These are phyloP conservation scores for Citrus australasica DNA, from an alignment of 345 rosid species.

Conservation along the genomic window DNA sequence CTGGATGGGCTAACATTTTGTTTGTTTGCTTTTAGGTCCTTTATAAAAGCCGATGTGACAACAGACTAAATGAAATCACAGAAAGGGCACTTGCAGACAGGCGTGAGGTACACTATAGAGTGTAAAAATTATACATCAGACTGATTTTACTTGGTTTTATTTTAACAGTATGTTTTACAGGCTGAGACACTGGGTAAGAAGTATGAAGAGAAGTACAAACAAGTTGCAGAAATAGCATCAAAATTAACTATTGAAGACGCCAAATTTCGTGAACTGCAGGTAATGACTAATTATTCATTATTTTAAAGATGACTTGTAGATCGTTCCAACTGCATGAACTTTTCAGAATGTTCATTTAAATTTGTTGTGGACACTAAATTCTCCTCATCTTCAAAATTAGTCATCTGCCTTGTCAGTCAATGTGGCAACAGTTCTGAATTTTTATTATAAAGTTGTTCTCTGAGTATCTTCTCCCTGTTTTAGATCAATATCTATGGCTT, in stretches of 20 bases:
- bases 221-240: slow-evolving; percentile 93
- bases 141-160: slow-evolving; percentile 17
- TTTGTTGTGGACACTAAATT: neutral
- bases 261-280: slow-evolving; percentile 89
- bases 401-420: neutral
- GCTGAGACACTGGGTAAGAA: slow-evolving; percentile 85
- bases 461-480: neutral
- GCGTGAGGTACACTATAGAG: slow-evolving; percentile 64
- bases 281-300: slow-evolving; percentile 20
- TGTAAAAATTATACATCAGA: slow-evolving; percentile 3
- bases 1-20: neutral
- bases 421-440: neutral
- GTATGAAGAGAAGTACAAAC: slow-evolving; percentile 97
- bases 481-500: neutral
- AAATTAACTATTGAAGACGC: slow-evolving; percentile 95
- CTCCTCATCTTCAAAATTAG: neutral
- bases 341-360: neutral
- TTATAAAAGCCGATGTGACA: slow-evolving; percentile 95
- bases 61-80: slow-evolving; percentile 85
- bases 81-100: slow-evolving; percentile 93
- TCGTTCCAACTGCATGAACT: neutral
- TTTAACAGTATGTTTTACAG: slow-evolving; percentile 40
- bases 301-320: neutral
- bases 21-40: slow-evolving; percentile 48
- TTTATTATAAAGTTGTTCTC: neutral